These are phyloP conservation scores for Alternaria dauci DNA, from an alignment of 2,329 filamentous ascomycete genomes.

Conservation along the genomic window DNA sequence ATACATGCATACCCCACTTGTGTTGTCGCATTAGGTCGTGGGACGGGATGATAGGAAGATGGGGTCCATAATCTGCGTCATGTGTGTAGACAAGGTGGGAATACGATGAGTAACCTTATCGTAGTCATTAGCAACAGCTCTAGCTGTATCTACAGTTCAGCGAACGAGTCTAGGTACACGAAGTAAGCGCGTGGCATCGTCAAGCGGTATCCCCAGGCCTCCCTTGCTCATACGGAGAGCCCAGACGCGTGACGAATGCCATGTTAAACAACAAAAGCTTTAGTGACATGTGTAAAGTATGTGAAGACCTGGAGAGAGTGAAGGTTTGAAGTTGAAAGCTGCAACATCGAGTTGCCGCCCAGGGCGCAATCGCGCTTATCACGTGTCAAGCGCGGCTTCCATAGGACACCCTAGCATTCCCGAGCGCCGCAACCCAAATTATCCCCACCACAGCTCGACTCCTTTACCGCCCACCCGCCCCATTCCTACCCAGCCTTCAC, in stretches of 20 bases:
- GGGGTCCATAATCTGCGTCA: conserved; percentile 1
- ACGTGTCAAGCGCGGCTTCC: conserved; percentile 22
- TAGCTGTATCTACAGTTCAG: not conserved
- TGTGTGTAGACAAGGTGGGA: not conserved
- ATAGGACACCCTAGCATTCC: conserved; percentile 36
- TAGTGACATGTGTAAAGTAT: not conserved
- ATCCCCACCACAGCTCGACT: conserved; percentile 41
- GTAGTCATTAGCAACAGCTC: conserved; percentile 9
- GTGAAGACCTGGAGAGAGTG: not conserved
- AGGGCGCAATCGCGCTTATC: conserved; percentile 5
- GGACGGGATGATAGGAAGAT: conserved; percentile 25
- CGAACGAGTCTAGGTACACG: not conserved
- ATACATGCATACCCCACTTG: conserved; percentile 20
- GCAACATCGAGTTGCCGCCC: not conserved
- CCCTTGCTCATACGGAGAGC: not conserved
- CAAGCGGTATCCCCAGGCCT: not conserved
- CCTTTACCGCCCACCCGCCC: conserved; percentile 32
- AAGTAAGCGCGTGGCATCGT: not conserved
- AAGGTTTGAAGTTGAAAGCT: not conserved
- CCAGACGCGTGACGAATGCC: not conserved
- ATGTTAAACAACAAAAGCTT: not conserved
- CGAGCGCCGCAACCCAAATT: conserved; percentile 35
- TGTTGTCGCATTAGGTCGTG: conserved; percentile 15
- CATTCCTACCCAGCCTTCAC: conserved; percentile 33
- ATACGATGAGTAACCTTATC: conserved; percentile 11